Conservation (phyloP, 192 early-diverging fungal species). For the Coemansia sp. region DNA sequence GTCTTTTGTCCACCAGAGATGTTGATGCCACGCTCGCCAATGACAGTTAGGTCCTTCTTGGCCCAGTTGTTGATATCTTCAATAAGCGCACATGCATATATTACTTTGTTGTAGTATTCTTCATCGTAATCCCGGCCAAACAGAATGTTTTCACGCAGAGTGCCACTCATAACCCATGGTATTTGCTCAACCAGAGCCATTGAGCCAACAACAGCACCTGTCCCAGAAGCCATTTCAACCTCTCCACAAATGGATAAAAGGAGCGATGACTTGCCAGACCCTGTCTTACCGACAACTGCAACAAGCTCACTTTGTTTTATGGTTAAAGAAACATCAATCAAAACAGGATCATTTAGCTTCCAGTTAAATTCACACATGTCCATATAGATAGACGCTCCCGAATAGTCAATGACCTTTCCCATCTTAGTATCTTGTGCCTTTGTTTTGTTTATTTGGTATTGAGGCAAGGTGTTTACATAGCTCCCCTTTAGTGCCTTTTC, state of each 20-base stretch:
- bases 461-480: constrained; percentile 19
- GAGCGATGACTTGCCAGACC: constrained; percentile 81
- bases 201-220: constrained; percentile 61
- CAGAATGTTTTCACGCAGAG: constrained; percentile 17
- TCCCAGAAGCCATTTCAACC: constrained; percentile 57
- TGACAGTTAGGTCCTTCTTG: constrained; percentile 34
- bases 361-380: constrained; percentile 23
- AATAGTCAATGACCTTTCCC: not conserved
- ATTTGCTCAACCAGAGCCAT: constrained; percentile 80
- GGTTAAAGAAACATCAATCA: constrained; percentile 53
- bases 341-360: constrained; percentile 1
- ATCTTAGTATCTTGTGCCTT: no score
- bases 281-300: constrained; percentile 80
- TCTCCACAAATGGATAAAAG: constrained; percentile 81
- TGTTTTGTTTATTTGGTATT: not conserved
- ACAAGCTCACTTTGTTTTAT: constrained; percentile 64
- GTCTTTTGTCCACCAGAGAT: constrained; percentile 25
- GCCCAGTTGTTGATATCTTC: constrained; percentile 61
- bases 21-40: constrained; percentile 40
- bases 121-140: constrained; percentile 17
- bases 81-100: constrained; percentile 59
- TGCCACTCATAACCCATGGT: constrained; percentile 65
- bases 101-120: constrained; percentile 52
- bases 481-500: constrained; percentile 21
- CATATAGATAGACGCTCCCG: constrained; percentile 5